phyloP scores from a whole-genome alignment of 2,329 filamentous ascomycete genomes.

The Coniochaeta sp. region DNA sequence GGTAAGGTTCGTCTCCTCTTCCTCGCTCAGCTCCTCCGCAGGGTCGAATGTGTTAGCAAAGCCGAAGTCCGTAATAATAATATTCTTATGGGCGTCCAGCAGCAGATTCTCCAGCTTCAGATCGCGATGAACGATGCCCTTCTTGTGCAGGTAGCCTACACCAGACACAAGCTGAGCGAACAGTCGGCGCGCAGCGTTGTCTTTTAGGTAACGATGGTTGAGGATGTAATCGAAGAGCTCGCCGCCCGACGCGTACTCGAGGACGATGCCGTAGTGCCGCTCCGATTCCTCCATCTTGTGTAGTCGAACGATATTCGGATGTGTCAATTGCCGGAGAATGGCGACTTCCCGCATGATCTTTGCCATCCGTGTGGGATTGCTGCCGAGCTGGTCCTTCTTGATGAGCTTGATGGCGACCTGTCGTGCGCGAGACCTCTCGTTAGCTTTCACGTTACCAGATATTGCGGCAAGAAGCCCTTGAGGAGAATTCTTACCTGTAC shows the following conservation, averaged over 20 bases:
- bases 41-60: constrained; percentile 98
- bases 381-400: constrained; percentile 80
- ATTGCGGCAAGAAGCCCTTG: too few relatives aligned
- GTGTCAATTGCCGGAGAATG: constrained; percentile 77
- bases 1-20: constrained; percentile 79
- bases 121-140: constrained; percentile 96
- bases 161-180: constrained; percentile 96
- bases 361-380: constrained; percentile 79
- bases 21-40: constrained; percentile 77
- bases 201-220: constrained; percentile 93
- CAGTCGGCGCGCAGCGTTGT: constrained; percentile 79
- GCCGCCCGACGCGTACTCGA: constrained; percentile 95
- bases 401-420: constrained; percentile 97
- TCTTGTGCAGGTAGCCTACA: constrained; percentile 96
- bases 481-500: constrained; percentile 70
- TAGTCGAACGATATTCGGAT: constrained; percentile 93
- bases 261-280: constrained; percentile 92
- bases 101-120: constrained; percentile 94
- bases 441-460: not conserved
- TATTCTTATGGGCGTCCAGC: constrained; percentile 93
- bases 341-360: constrained; percentile 98
- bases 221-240: constrained; percentile 98
- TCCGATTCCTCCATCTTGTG: constrained; percentile 99
- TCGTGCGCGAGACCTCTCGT: constrained; percentile 4
- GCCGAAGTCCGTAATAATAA: constrained; percentile 98